Conservation (phyloP, 2,329 filamentous ascomycete species). For the Pseudocercospora macadamiae region DNA sequence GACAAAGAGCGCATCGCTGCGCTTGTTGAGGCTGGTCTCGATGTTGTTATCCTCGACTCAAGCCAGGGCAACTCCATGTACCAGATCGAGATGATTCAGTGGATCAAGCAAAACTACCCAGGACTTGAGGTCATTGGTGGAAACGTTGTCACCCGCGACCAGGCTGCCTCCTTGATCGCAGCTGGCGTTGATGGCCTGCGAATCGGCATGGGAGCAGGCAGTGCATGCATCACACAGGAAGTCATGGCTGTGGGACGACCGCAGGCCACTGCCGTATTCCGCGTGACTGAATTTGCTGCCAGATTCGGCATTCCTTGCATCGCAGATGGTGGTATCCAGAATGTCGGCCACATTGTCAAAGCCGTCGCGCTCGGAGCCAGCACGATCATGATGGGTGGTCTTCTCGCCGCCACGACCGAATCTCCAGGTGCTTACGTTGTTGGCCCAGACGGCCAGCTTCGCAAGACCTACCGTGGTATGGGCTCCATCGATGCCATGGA, state of each 20-base stretch:
- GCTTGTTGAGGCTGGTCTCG: constrained; percentile 90
- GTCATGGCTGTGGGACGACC: constrained; percentile 98
- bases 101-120: constrained; percentile 85
- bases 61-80: constrained; percentile 98
- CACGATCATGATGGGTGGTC: constrained; percentile 98
- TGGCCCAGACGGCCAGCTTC: constrained; percentile 92
- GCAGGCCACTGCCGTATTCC: constrained; percentile 90
- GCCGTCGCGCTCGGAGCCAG: constrained; percentile 91
- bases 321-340: constrained; percentile 96
- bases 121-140: constrained; percentile 92
- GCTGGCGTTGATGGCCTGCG: constrained; percentile 94
- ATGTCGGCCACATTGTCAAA: constrained; percentile 98
- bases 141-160: constrained; percentile 97
- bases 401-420: constrained; percentile 95
- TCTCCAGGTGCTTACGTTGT: constrained; percentile 97
- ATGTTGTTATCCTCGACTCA: constrained; percentile 93
- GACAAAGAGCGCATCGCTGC: constrained; percentile 85
- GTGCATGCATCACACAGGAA: constrained; percentile 98
- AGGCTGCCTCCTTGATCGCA: constrained; percentile 88
- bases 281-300: constrained; percentile 84
- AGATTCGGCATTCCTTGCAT: constrained; percentile 97
- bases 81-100: constrained; percentile 98
- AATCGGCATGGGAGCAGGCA: constrained; percentile 98
- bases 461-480: constrained; percentile 99
- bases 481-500: constrained; percentile 99